Percentiles rank a stretch among this genome's conserved stretches.
Evolutionary conservation across 2,329 filamentous ascomycete genomes (phyloP).

Genomic region (Endothia cerciana): DNA sequence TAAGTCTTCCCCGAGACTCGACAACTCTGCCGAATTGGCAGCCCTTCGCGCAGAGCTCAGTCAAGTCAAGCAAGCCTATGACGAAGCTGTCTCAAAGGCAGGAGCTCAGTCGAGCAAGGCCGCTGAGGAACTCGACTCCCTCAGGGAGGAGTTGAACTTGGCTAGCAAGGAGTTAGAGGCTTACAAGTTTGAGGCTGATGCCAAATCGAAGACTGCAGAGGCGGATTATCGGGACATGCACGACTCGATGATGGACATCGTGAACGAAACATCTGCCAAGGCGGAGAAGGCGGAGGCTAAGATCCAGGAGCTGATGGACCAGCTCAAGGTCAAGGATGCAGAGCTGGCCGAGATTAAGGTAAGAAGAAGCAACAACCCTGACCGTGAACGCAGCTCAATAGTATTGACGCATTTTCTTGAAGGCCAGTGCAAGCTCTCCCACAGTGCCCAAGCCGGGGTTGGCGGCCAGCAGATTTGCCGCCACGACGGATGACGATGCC

Average conservation of each 20-base stretch:
- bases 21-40: constrained; percentile 58
- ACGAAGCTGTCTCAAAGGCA: constrained; percentile 39
- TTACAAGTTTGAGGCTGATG: constrained; percentile 54
- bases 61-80: constrained; percentile 42
- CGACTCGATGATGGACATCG: constrained; percentile 62
- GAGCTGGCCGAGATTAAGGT: constrained; percentile 67
- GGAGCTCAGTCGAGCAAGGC: constrained; percentile 43
- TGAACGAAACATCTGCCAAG: constrained; percentile 62
- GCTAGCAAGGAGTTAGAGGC: constrained; percentile 58
- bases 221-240: constrained; percentile 67
- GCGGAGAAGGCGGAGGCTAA: constrained; percentile 53
- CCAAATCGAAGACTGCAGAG: constrained; percentile 57
- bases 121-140: constrained; percentile 42
- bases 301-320: constrained; percentile 55
- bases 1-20: constrained; percentile 46
- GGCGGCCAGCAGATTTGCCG: constrained; percentile 58
- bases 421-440: constrained; percentile 50
- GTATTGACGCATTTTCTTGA: constrained; percentile 13
- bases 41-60: constrained; percentile 55
- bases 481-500: constrained; percentile 35
- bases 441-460: constrained; percentile 53
- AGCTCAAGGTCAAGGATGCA: constrained; percentile 65
- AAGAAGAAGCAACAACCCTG: constrained; percentile 26
- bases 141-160: constrained; percentile 51
- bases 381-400: neutral